phyloP scores from a whole-genome alignment of 257 asterid species.

The Thymus mandschuricus region DNA sequence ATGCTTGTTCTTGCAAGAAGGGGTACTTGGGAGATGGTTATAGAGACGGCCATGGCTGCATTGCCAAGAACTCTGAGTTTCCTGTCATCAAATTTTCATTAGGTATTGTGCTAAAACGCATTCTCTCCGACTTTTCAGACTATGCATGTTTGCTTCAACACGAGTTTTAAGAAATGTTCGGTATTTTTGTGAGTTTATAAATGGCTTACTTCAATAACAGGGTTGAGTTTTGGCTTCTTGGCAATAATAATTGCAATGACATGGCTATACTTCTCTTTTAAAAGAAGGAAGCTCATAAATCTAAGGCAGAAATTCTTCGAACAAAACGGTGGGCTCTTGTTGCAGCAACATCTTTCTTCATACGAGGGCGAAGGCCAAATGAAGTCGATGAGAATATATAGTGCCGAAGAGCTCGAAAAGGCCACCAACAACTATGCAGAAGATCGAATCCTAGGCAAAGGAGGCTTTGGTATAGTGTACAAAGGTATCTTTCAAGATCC shows the following conservation, averaged over 20 bases:
- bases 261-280: slow-evolving; percentile 20
- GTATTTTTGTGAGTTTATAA: too few relatives aligned
- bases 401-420: slow-evolving; percentile 43
- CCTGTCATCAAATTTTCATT: slow-evolving; percentile 54
- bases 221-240: slow-evolving; percentile 34
- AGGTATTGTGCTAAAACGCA: slow-evolving; percentile 34
- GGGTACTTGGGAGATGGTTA: slow-evolving; percentile 54
- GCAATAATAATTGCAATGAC: slow-evolving; percentile 14
- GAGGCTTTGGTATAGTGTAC: slow-evolving; percentile 43
- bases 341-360: slow-evolving; percentile 43
- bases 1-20: slow-evolving; percentile 44
- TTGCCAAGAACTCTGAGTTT: slow-evolving; percentile 36
- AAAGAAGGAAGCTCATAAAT: slow-evolving; percentile 32
- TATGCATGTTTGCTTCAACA: too few relatives aligned
- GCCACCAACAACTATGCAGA: slow-evolving; percentile 51
- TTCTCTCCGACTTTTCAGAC: too few relatives aligned
- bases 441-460: slow-evolving; percentile 52
- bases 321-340: slow-evolving; percentile 44
- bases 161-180: too few relatives aligned
- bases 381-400: slow-evolving; percentile 36
- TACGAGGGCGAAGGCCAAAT: slow-evolving; percentile 28
- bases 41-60: slow-evolving; percentile 51
- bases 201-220: background rate
- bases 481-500: slow-evolving; percentile 34
- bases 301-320: slow-evolving; percentile 45